Base-by-base conservation (phyloP, 1,139 yeast genomes). In the Sugiyamaella xylanicola region DNA sequence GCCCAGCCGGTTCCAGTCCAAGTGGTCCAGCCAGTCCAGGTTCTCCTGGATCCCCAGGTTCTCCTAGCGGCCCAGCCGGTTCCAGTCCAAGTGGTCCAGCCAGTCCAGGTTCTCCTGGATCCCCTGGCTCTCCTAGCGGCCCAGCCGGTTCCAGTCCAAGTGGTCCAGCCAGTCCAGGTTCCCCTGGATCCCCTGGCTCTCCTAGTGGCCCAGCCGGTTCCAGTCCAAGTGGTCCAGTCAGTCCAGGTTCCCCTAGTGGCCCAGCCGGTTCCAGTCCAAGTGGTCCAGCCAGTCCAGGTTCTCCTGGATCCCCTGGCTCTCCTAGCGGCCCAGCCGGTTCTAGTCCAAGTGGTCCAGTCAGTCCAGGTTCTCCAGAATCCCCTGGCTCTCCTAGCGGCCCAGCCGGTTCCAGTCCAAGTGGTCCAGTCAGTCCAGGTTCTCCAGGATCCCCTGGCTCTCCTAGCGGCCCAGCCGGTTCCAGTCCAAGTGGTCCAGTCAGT, bases 321-420 rank as follows among this genome's bases (percentile, higher is more conserved):
- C 22, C 44, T 3, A 20, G n/a, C 13, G 29, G 39, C 8, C 36
- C 36, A 2, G 15, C 29, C 16, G 17, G 22, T 19, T 45, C 51
- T 7, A 22, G 43, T 11, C 37, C 37, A 8, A 11, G 15, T 32
- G 37, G 37, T n/a, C 37, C 37, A 8, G 4, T 4, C 4, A 29
- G 22, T 8, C 39, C 39, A 4, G n/a, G 25, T 20, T 5, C n/a
- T 19, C 43, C 40, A 16, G 19, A n/a, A 32, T 13, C 41, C 5
- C 50, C 44, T 15, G 15, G 20, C 40, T 27, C 49, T 25, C 61
- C 63, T 2, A 36, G 47, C 11, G 32, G 55, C 35, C 49, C 50
- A 11, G 61, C 57, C 5, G 55, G 52, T 7, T 39, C 49, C 8
- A 60, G 60, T 16, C 63, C 58, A 5, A 45, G 54, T 7, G 44